These are phyloP conservation scores for Pythium dissotocum DNA, from an alignment of 352 stramenopile genomes.

Conservation along the genomic window DNA sequence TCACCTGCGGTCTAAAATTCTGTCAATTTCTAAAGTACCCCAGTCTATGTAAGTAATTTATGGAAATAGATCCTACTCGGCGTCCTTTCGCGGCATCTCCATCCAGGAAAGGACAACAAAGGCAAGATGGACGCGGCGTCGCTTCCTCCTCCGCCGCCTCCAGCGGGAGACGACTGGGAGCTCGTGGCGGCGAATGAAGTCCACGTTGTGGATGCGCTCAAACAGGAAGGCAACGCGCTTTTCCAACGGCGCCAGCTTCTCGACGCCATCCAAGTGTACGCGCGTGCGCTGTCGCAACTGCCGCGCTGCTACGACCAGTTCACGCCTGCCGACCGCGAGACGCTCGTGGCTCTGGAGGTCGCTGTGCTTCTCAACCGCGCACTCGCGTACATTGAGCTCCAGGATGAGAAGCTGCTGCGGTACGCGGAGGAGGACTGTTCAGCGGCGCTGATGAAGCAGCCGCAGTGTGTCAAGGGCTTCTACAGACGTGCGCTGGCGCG, in stretches of 20 bases:
- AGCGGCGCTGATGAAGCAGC: slow-evolving; percentile 62
- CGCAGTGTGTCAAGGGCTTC: slow-evolving; percentile 84
- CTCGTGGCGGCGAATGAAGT: slow-evolving; percentile 31
- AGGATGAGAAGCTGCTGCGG: slow-evolving; percentile 23
- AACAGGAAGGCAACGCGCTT: slow-evolving; percentile 56
- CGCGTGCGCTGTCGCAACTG: slow-evolving; percentile 24
- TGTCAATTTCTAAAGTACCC: not conserved
- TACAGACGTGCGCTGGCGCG: slow-evolving; percentile 84
- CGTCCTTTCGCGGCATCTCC: not conserved
- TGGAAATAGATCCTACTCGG: not conserved
- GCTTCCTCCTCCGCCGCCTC: not conserved
- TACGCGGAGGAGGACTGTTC: slow-evolving; percentile 75
- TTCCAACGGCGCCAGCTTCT: slow-evolving; percentile 49
- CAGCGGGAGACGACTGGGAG: slow-evolving; percentile 28
- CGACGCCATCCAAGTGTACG: slow-evolving; percentile 57
- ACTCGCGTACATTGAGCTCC: slow-evolving; percentile 50
- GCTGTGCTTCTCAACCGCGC: slow-evolving; percentile 71
- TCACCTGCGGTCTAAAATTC: not conserved
- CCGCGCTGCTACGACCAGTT: slow-evolving; percentile 4
- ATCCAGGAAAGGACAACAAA: not conserved
- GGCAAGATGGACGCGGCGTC: slow-evolving; percentile 9
- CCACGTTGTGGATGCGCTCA: slow-evolving; percentile 38
- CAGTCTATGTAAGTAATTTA: not conserved
- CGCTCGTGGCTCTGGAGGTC: slow-evolving; percentile 34
- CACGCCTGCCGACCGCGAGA: slow-evolving; percentile 11